These are phyloP conservation scores for Glonium stellatum DNA, from an alignment of 495 filamentous ascomycete species.

Conservation along the genomic window DNA sequence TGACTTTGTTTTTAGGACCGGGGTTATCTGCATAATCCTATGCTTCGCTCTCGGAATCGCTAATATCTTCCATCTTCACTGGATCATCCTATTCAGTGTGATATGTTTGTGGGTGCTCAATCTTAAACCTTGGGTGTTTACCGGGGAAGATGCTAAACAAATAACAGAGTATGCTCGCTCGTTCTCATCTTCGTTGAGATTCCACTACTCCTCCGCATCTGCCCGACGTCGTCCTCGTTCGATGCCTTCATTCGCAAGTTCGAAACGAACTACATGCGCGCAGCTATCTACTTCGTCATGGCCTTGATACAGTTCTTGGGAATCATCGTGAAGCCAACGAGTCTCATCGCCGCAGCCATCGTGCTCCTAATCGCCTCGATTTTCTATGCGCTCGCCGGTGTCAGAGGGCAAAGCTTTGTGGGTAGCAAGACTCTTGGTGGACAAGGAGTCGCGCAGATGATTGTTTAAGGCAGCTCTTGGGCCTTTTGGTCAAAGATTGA, in stretches of 20 bases:
- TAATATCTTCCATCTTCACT: constrained; percentile 66
- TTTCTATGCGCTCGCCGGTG: constrained; percentile 77
- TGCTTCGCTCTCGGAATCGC: constrained; percentile 93
- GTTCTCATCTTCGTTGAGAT: constrained; percentile 96
- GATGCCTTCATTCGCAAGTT: constrained; percentile 86
- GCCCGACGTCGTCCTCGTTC: constrained; percentile 85
- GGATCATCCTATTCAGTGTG: constrained; percentile 70
- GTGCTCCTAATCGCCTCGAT: constrained; percentile 66
- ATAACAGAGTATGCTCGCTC: constrained; percentile 62
- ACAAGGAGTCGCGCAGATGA: constrained; percentile 95
- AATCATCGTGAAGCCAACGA: constrained; percentile 51
- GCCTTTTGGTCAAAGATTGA: neutral
- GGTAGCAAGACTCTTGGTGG: constrained; percentile 96
- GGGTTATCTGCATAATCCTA: constrained; percentile 86
- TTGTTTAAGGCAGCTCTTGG: constrained; percentile 57
- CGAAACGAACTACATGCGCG: constrained; percentile 94
- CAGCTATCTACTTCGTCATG: constrained; percentile 79
- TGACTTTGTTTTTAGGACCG: constrained; percentile 58
- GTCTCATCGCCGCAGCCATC: constrained; percentile 79
- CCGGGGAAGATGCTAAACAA: neutral
- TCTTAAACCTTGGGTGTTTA: neutral
- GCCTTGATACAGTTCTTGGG: constrained; percentile 78
- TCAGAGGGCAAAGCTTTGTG: constrained; percentile 91
- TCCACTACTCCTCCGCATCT: constrained; percentile 93
- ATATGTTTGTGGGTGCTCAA: constrained; percentile 68